These are phyloP conservation scores for Trichothecium roseum DNA, from an alignment of 2,329 filamentous ascomycete species.

Conservation along the genomic window DNA sequence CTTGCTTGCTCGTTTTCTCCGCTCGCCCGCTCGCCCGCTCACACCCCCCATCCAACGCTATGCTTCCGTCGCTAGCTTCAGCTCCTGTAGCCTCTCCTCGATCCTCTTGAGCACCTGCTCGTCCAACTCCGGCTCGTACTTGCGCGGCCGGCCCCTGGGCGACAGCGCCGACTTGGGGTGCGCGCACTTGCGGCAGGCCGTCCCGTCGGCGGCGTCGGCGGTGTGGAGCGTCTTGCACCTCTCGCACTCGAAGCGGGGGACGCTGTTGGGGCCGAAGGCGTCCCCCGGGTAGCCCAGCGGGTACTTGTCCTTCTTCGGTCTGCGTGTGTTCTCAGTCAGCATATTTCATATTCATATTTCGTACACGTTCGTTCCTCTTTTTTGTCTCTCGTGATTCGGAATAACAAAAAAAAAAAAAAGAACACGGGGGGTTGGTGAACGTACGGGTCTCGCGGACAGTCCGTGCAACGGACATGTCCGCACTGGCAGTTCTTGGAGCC, in stretches of 20 bases:
- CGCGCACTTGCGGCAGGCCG: slow-evolving; percentile 48
- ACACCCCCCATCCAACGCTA: too few species aligned
- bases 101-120: slow-evolving; percentile 48
- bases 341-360: slow-evolving; percentile 6
- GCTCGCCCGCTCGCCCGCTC: neutral
- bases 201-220: slow-evolving; percentile 35
- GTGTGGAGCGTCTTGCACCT: slow-evolving; percentile 51
- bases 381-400: too few species aligned
- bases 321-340: slow-evolving; percentile 17
- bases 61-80: slow-evolving; percentile 20
- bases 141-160: slow-evolving; percentile 46
- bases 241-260: slow-evolving; percentile 49
- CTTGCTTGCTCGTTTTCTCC: too few species aligned
- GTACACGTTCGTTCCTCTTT: neutral
- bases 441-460: slow-evolving; percentile 72
- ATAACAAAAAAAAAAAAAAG: neutral
- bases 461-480: slow-evolving; percentile 64
- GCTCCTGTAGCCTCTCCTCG: slow-evolving; percentile 40
- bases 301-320: slow-evolving; percentile 58
- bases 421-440: slow-evolving; percentile 21
- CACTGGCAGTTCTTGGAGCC: slow-evolving; percentile 59
- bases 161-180: slow-evolving; percentile 51
- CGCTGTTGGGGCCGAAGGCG: slow-evolving; percentile 39
- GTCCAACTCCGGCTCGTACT: slow-evolving; percentile 51
- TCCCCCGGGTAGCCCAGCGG: slow-evolving; percentile 62